These are phyloP conservation scores for Lignosus rhinocerotis DNA, from an alignment of 1,284 basidiomycete genomes.

Conservation along the genomic window DNA sequence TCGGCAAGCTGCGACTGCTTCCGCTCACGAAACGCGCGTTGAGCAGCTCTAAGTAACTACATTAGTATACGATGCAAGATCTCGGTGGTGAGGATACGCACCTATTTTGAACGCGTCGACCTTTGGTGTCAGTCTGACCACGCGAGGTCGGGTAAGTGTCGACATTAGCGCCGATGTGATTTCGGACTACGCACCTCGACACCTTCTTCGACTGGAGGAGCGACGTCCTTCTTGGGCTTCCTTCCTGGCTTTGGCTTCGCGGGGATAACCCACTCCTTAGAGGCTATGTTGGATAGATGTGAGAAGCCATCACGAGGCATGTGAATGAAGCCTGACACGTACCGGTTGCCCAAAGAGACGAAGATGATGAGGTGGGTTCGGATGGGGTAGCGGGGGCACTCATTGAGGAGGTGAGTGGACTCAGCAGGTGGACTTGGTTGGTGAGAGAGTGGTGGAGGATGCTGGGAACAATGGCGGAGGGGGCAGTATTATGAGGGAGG, in stretches of 20 bases:
- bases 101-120: slow-evolving; percentile 79
- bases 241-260: slow-evolving; percentile 88
- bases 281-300: slow-evolving; percentile 52
- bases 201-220: slow-evolving; percentile 37
- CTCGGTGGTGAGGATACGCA: slow-evolving; percentile 30
- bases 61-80: neutral
- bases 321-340: slow-evolving; percentile 22
- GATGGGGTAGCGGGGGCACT: slow-evolving; percentile 29
- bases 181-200: slow-evolving; percentile 43
- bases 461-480: slow-evolving; percentile 21
- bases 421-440: slow-evolving; percentile 5
- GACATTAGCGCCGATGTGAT: slow-evolving; percentile 19
- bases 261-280: slow-evolving; percentile 89
- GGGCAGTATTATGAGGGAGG: slow-evolving; percentile 19
- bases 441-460: slow-evolving; percentile 21
- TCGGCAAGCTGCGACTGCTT: slow-evolving; percentile 91
- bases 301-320: slow-evolving; percentile 29
- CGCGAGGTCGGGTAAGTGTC: slow-evolving; percentile 21
- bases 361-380: slow-evolving; percentile 39
- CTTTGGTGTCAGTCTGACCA: slow-evolving; percentile 51
- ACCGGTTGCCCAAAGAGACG: slow-evolving; percentile 56
- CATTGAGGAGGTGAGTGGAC: slow-evolving; percentile 25
- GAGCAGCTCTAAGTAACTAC: slow-evolving; percentile 65
- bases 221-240: slow-evolving; percentile 78
- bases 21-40: slow-evolving; percentile 88